Evolutionary conservation across 1,284 basidiomycete genomes (phyloP).

Genomic region (Anthracocystis setariae): DNA sequence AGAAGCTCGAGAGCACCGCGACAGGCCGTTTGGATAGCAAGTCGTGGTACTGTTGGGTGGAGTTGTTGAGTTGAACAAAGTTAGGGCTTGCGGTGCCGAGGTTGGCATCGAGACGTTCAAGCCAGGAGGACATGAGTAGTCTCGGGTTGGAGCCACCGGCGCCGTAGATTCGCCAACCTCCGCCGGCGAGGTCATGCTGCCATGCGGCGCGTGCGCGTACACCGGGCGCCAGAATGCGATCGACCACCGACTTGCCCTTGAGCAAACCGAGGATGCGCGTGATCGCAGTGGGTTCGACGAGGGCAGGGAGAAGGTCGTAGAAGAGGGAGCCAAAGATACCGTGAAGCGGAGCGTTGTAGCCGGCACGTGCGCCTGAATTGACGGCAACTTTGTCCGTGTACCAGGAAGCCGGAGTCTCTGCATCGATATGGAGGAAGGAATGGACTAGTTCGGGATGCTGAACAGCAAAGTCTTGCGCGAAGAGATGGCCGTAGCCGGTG

Average conservation of each 20-base stretch:
- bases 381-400: conserved; percentile 39
- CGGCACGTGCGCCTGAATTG: conserved; percentile 45
- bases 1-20: conserved; percentile 55
- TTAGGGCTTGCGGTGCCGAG: conserved; percentile 38
- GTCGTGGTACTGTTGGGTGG: conserved; percentile 11
- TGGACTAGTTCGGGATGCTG: conserved; percentile 53
- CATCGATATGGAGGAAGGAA: conserved; percentile 53
- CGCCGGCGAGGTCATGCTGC: conserved; percentile 39
- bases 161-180: conserved; percentile 42
- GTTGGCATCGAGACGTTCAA: conserved; percentile 52
- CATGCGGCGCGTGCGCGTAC: conserved; percentile 32
- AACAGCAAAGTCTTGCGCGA: conserved; percentile 53
- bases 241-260: conserved; percentile 35
- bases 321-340: conserved; percentile 34
- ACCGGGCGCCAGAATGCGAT: conserved; percentile 52
- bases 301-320: conserved; percentile 48
- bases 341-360: conserved; percentile 40
- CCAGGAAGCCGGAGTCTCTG: conserved; percentile 50
- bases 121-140: conserved; percentile 45
- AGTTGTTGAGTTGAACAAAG: conserved; percentile 22
- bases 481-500: conserved; percentile 50
- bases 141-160: conserved; percentile 43
- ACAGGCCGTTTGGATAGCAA: conserved; percentile 39
- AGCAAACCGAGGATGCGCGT: conserved; percentile 45
- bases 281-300: conserved; percentile 45